Percentiles rank a stretch among this genome's conserved stretches.
phyloP scores from a whole-genome alignment of 768 basidiomycete genomes.

The Inosperma sp. region DNA sequence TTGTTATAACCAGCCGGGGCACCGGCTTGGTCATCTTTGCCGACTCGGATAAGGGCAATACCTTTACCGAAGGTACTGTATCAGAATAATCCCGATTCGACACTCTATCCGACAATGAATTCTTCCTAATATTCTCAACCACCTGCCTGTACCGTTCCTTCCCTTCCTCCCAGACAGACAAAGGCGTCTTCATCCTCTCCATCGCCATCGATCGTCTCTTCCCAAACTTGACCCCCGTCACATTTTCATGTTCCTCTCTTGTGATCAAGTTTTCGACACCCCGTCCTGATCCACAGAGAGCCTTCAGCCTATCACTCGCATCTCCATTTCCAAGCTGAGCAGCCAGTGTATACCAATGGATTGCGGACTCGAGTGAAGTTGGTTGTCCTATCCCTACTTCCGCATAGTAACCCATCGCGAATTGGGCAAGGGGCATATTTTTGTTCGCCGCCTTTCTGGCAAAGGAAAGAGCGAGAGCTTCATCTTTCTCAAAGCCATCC shows the following conservation, averaged over 20 bases:
- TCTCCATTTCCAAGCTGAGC: constrained; percentile 75
- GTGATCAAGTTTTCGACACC: too few relatives aligned
- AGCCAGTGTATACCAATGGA: constrained; percentile 79
- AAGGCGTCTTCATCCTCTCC: constrained; percentile 37
- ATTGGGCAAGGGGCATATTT: constrained; percentile 78
- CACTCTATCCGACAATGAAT: constrained; percentile 29
- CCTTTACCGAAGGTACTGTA: too few relatives aligned
- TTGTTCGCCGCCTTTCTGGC: constrained; percentile 81
- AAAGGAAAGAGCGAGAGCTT: constrained; percentile 79
- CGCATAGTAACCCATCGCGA: constrained; percentile 93
- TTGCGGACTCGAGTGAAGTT: constrained; percentile 58
- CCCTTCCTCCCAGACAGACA: constrained; percentile 27
- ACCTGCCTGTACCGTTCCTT: constrained; percentile 34
- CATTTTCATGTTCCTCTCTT: constrained; percentile 71
- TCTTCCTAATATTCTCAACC: constrained; percentile 52
- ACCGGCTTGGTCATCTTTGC: too few relatives aligned
- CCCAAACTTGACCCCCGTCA: constrained; percentile 77
- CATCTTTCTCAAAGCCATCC: constrained; percentile 80
- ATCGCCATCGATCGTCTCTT: constrained; percentile 74
- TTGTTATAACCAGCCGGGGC: too few relatives aligned
- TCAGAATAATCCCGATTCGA: too few relatives aligned
- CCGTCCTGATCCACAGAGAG: constrained; percentile 55
- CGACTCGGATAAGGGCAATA: too few relatives aligned
- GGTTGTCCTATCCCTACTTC: constrained; percentile 86
- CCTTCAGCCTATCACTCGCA: constrained; percentile 67